phyloP scores from a whole-genome alignment of 2,329 filamentous ascomycete genomes.

The Penicillium psychrosexuale region DNA sequence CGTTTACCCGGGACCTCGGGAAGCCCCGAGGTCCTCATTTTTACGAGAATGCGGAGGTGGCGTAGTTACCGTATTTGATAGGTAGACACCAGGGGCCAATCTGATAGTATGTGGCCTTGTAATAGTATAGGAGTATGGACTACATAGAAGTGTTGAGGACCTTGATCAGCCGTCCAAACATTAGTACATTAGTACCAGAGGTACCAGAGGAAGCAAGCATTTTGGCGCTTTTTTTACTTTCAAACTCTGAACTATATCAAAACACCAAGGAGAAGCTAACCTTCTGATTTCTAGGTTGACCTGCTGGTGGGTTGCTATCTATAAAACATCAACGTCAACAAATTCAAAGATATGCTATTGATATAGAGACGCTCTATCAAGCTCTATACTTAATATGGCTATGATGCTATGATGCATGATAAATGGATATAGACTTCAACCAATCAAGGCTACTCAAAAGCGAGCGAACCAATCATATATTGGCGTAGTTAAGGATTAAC shows the following conservation, averaged over 20 bases:
- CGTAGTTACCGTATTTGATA: too few species aligned
- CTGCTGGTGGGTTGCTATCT: not conserved
- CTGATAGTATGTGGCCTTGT: too few species aligned
- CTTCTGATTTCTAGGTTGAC: not conserved
- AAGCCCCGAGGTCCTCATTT: not conserved
- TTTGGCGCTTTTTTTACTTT: not conserved
- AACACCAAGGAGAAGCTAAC: not conserved
- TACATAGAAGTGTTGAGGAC: not conserved
- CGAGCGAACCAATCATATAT: slow-evolving; percentile 10
- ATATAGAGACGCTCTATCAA: not conserved
- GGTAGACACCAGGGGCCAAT: too few species aligned
- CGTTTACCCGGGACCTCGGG: not conserved
- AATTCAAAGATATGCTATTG: not conserved
- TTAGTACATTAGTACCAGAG: not conserved
- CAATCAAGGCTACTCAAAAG: slow-evolving; percentile 6
- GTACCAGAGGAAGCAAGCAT: not conserved
- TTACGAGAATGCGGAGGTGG: not conserved
- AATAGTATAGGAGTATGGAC: not conserved
- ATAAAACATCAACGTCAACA: not conserved
- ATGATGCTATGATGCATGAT: not conserved
- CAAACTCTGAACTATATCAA: not conserved
- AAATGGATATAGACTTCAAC: not conserved
- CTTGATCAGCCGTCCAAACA: not conserved
- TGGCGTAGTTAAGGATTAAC: not conserved
- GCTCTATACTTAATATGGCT: not conserved